Evolutionary conservation across 306 rosid species (phyloP).

Genomic region (Argentina anserina): DNA sequence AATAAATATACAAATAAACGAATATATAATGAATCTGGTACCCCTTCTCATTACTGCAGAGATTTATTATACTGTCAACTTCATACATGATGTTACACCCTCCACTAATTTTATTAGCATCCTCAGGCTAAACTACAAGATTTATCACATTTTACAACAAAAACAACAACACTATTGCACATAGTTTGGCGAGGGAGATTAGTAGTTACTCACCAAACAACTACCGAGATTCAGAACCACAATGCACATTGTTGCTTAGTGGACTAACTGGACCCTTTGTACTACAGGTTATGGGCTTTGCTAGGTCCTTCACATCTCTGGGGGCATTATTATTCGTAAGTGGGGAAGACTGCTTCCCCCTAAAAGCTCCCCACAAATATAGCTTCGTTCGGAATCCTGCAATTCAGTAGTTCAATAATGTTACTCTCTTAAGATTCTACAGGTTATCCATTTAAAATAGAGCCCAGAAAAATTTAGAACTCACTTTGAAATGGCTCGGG

Average conservation of each 20-base stretch:
- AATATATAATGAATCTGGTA: not conserved
- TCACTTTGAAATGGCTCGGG: conserved; percentile 51
- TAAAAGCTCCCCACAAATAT: conserved; percentile 84
- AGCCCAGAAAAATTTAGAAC: conserved; percentile 10
- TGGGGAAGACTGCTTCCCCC: conserved; percentile 32
- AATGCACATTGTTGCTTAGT: conserved; percentile 26
- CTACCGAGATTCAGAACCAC: conserved; percentile 12
- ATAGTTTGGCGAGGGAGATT: not conserved
- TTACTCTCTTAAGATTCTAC: not conserved
- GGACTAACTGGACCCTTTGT: conserved; percentile 24
- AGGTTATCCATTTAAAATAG: not conserved
- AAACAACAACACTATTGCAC: not conserved
- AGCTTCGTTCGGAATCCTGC: conserved; percentile 61
- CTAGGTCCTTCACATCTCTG: conserved; percentile 21
- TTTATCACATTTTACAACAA: not conserved
- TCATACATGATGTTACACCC: not conserved
- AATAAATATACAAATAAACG: not conserved
- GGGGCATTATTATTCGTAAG: conserved; percentile 16
- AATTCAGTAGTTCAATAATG: conserved; percentile 19
- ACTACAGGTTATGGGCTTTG: conserved; percentile 16
- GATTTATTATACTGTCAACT: not conserved
- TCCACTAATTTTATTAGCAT: not conserved
- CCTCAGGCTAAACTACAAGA: not conserved
- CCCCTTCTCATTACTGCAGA: not conserved
- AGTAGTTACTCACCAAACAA: not conserved